Percentiles rank a stretch among this genome's conserved stretches.
Evolutionary conservation across 345 rosid species (phyloP).

Genomic region (Pistacia vera): DNA sequence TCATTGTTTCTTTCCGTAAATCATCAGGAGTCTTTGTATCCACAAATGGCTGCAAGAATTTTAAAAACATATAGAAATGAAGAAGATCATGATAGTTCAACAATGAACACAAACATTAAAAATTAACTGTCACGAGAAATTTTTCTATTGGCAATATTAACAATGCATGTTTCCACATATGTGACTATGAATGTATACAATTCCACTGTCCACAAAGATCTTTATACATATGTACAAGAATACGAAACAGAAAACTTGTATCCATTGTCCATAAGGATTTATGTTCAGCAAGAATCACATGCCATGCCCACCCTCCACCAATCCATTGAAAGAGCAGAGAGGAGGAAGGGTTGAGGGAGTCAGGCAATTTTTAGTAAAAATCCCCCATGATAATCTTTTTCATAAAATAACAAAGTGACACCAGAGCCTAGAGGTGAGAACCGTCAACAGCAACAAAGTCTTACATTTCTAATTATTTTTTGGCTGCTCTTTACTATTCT

Average conservation of each 20-base stretch:
- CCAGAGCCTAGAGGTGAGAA: background rate
- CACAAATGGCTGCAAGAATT: conserved; percentile 66
- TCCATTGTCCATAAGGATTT: background rate
- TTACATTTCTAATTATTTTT: background rate
- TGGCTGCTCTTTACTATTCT: background rate
- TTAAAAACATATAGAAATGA: background rate
- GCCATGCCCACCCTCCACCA: background rate
- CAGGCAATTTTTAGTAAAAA: background rate
- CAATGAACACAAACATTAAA: background rate
- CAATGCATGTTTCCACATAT: no score
- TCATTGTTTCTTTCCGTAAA: conserved; percentile 55
- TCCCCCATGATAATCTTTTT: background rate
- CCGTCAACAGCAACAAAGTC: background rate
- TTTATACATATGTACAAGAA: no score
- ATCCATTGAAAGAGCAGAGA: no score
- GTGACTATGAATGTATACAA: background rate
- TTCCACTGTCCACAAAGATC: background rate
- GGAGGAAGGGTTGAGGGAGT: background rate
- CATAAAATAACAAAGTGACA: background rate
- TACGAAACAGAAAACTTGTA: no score
- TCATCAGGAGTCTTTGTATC: conserved; percentile 61
- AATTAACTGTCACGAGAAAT: background rate
- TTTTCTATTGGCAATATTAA: background rate
- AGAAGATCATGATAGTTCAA: background rate
- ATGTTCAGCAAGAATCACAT: background rate